These are phyloP conservation scores for Globisporangium viniferum DNA, from an alignment of 352 stramenopile species.

Conservation along the genomic window DNA sequence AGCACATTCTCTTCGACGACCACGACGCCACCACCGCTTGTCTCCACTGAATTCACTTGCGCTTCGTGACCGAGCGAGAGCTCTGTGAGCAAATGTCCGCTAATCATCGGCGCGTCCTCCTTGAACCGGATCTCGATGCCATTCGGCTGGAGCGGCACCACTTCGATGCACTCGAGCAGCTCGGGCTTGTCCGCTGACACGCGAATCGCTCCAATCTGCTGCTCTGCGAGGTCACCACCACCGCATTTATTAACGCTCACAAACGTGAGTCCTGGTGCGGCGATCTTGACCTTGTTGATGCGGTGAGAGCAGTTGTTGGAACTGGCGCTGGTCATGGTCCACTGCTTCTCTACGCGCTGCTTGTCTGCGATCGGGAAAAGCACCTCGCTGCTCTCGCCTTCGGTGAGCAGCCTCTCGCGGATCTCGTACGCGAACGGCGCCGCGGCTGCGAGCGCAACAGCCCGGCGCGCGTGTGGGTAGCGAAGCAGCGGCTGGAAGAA, in stretches of 20 bases:
- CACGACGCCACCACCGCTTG: slow-evolving; percentile 5
- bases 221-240: not conserved
- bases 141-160: slow-evolving; percentile 9
- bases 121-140: slow-evolving; percentile 16
- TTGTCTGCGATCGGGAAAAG: slow-evolving; percentile 3
- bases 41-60: slow-evolving; percentile 3
- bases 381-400: slow-evolving; percentile 2
- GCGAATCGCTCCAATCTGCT: slow-evolving; percentile 8
- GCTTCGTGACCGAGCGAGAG: not conserved
- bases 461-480: not conserved
- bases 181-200: slow-evolving; percentile 3
- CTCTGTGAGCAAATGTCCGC: slow-evolving; percentile 12
- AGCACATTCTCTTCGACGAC: slow-evolving; percentile 14
- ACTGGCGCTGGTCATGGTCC: not conserved
- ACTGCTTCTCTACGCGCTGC: slow-evolving; percentile 14
- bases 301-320: not conserved
- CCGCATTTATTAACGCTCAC: not conserved
- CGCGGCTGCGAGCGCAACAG: not conserved
- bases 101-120: not conserved
- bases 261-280: slow-evolving; percentile 11
- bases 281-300: slow-evolving; percentile 8
- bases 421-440: slow-evolving; percentile 6
- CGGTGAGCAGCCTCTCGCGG: not conserved
- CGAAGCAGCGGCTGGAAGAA: not conserved
- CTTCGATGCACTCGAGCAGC: slow-evolving; percentile 14